Evolutionary conservation across 768 basidiomycete genomes (phyloP), one percentile per base, ranked within the genome.

Genomic region (Trametes maxima): DNA sequence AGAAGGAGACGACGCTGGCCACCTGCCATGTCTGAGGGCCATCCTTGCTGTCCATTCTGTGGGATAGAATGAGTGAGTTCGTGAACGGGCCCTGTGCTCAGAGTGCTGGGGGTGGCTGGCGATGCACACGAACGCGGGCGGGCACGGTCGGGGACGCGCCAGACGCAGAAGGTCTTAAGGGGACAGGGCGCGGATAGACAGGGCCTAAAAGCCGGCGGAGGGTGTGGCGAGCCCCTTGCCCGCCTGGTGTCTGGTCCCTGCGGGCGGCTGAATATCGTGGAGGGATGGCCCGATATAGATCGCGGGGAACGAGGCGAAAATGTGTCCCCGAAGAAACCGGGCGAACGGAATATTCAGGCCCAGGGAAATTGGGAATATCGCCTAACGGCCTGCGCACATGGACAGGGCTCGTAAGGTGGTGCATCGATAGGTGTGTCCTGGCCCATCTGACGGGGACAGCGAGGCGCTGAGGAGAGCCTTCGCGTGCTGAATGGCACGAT

Each of bases 1-100:
- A 92, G 74, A 92, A 92, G 7, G 79, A 64, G 63, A 91, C 89
- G 24, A 92, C 90, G n/a, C 73, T 82, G 16, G 86, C 85, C 47
- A 91, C 85, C 71, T 86, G 78, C 57, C 81, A 62, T 37, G 73
- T 74, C 54, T 77, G 76, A 12, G 75, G 36, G 48, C 53, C 65
- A 64, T 74, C 70, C 65, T 74, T 63, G 61, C 68, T 46, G 54
- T 69, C 59, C 77, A 79, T 78, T 50, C 44, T 68, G 53, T 44
- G 51, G 25, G 12, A 21, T 13, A 5, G 52, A 22, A n/a, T 5
- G 37, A 22, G 45, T 12, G 44, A 21, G 1, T 16, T 37, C 3
- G 51, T 36, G 36, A 13, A 12, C 3, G 37, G 12, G 37, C 17
- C 12, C 10, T 33, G 51, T 6, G 10, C 47, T 48, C 22, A n/a